phyloP scores from a whole-genome alignment of 139 green algal genomes.

The Volvox reticuliferus region DNA sequence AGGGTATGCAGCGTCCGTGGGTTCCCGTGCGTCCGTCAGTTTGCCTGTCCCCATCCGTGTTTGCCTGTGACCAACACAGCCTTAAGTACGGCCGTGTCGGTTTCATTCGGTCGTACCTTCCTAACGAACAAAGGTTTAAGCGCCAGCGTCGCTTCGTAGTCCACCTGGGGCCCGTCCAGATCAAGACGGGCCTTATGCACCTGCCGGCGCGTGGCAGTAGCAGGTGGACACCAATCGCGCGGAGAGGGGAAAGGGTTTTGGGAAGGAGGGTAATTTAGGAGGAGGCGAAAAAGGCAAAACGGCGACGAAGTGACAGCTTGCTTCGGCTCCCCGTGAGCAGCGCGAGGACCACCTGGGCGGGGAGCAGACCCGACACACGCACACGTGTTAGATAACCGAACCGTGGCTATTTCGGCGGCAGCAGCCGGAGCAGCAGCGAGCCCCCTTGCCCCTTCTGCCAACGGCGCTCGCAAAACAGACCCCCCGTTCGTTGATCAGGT shows the following conservation, averaged over 20 bases:
- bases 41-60: background rate
- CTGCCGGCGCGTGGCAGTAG: background rate
- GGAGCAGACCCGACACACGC: too few species aligned
- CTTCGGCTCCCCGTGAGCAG: too few species aligned
- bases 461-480: too few species aligned
- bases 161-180: constrained; percentile 73
- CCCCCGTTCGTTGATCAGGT: too few species aligned
- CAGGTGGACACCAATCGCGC: background rate
- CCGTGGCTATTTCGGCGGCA: too few species aligned
- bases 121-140: constrained; percentile 76
- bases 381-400: too few species aligned
- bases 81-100: background rate
- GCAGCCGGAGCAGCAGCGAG: too few species aligned
- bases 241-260: background rate
- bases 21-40: background rate
- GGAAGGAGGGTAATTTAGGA: background rate
- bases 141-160: constrained; percentile 88
- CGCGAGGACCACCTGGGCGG: too few species aligned
- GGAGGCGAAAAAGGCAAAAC: background rate
- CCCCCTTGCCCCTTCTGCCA: too few species aligned
- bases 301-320: background rate
- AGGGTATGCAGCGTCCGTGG: too few species aligned
- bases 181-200: constrained; percentile 21
- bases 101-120: constrained; percentile 5
- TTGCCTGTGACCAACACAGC: background rate